A percentile compares a stretch with the other conserved stretches of the same genome.
phyloP scores from a whole-genome alignment of 805 yeast species.

The Candida chauliodis region DNA sequence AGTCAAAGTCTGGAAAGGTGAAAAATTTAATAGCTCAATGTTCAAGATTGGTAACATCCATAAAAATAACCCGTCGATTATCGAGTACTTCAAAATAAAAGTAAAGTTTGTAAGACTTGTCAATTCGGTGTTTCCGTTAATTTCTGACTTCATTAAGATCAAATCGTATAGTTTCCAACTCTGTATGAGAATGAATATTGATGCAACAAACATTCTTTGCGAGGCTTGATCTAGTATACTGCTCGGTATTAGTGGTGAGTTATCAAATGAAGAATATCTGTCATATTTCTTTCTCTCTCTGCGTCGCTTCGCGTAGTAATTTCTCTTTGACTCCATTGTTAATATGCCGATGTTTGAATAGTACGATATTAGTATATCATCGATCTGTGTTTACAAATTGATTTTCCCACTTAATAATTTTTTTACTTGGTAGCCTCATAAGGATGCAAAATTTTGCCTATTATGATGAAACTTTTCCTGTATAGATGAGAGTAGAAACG shows the following conservation, averaged over 20 bases:
- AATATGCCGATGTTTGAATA: neutral
- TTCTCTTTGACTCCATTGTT: constrained; percentile 3
- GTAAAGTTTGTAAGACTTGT: constrained; percentile 46
- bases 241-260: constrained; percentile 52
- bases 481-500: too few relatives aligned
- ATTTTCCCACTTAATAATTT: neutral
- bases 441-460: too few relatives aligned
- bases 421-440: neutral
- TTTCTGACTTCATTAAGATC: constrained; percentile 50
- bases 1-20: constrained; percentile 49
- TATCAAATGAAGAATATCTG: neutral
- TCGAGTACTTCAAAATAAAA: constrained; percentile 66
- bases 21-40: constrained; percentile 71
- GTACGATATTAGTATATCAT: neutral
- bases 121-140: constrained; percentile 22
- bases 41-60: constrained; percentile 71
- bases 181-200: constrained; percentile 71
- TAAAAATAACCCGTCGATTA: constrained; percentile 68
- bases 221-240: constrained; percentile 66
- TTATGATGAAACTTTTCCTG: too few relatives aligned
- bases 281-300: constrained; percentile 1
- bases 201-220: constrained; percentile 67
- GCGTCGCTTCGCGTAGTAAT: constrained; percentile 1
- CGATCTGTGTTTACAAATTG: constrained; percentile 6
- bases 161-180: constrained; percentile 81